Evolutionary conservation across 108 stramenopile species (phyloP).

Genomic region (Skeletonema marinoi): DNA sequence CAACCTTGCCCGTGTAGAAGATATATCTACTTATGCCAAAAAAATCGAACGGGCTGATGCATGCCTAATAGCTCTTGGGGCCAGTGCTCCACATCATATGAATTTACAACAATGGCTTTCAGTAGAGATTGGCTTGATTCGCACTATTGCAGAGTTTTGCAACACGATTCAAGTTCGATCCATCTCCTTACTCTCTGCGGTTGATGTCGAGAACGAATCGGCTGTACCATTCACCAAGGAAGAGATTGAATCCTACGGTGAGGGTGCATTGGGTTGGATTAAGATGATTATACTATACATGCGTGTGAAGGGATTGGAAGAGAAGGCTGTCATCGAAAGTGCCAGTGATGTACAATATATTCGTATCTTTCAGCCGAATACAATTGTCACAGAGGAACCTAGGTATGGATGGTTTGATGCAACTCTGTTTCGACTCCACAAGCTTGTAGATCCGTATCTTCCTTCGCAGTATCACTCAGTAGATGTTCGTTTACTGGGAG

Average conservation of each 20-base stretch:
- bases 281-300: not conserved
- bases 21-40: not conserved
- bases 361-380: conserved; percentile 21
- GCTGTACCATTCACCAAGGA: conserved; percentile 8
- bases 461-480: conserved; percentile 27
- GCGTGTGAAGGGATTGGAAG: conserved; percentile 19
- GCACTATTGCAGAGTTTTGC: conserved; percentile 22
- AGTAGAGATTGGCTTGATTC: conserved; percentile 14
- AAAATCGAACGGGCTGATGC: conserved; percentile 12
- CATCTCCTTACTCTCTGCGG: conserved; percentile 9
- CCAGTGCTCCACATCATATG: conserved; percentile 5
- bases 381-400: conserved; percentile 16
- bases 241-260: conserved; percentile 1
- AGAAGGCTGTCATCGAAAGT: conserved; percentile 6
- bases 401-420: conserved; percentile 33
- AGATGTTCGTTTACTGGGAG: conserved; percentile 4
- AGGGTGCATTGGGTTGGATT: conserved; percentile 18
- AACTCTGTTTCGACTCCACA: conserved; percentile 15
- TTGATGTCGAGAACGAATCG: not conserved
- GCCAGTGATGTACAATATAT: conserved; percentile 10
- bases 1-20: not conserved
- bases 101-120: conserved; percentile 13
- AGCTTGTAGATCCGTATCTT: conserved; percentile 8
- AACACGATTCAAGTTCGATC: conserved; percentile 6
- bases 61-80: conserved; percentile 26